Evolutionary conservation across 495 filamentous ascomycete genomes (phyloP), one percentile per base, ranked within the genome.

Genomic region (Penicillium egyptiacum): DNA sequence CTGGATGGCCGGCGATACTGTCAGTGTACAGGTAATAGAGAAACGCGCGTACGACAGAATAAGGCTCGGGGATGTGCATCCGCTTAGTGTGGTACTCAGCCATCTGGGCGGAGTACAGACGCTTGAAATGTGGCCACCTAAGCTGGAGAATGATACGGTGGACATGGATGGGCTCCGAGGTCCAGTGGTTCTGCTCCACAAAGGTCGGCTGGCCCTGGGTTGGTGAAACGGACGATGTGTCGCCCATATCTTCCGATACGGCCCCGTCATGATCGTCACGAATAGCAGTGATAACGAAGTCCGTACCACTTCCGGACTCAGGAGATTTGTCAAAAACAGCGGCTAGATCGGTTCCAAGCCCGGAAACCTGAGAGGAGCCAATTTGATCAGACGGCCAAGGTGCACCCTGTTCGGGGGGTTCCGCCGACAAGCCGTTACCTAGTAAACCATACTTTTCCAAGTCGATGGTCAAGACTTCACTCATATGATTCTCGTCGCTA

Each of bases 51-150:
- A 98, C 95, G 5, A 96, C 92, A 5, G 86, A 86, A 69, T 97
- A 98, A 2, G 92, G 91, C 67, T 98, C 95, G 0, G 95, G 92
- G 41, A 98, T 96, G 72, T 98, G 94, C 88, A 98, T 92, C 68
- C 89, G 89, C 63, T 92, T 92, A 12, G 89, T 91, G 69, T 98
- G 94, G 64, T 94, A 98, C 68, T 98, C 94, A 10, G 88, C 85
- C 94, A 98, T 98, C 61, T 96, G 91, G 10, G 93, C 84, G 19
- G 89, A 83, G 72, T 94, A 97, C 5, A 98, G 72, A 10, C 93
- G 86, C 23, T 86, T 85, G 71, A 98, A 98, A 70, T 98, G 95
- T 14, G 94, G 93, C 94, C 94, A 98, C 39, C 94, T 86, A 6
- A 95, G 87, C 68, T 92, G 90, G 19, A 98, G 79, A 49, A 98